These are phyloP conservation scores for Digitaria exilis DNA, from an alignment of 202 grass and related monocot species.

Conservation along the genomic window DNA sequence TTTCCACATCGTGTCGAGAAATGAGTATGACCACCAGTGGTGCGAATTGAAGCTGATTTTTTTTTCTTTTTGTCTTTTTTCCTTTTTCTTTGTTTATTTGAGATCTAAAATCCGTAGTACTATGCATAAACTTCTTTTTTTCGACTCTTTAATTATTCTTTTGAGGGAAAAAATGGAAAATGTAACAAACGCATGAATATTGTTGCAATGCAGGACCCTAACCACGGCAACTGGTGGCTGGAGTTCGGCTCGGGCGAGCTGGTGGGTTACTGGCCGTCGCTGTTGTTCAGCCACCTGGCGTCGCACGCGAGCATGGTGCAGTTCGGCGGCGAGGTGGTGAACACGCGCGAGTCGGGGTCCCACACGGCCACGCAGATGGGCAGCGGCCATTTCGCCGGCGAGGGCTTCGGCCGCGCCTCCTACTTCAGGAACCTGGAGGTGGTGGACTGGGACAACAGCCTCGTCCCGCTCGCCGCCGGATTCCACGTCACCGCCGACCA, in stretches of 20 bases:
- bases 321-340: constrained; percentile 88
- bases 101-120: neutral
- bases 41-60: neutral
- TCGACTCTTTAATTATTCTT: no score
- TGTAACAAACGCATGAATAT: no score
- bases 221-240: constrained; percentile 96
- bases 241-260: constrained; percentile 80
- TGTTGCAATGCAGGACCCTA: constrained; percentile 61
- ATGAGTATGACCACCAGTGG: neutral
- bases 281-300: constrained; percentile 82
- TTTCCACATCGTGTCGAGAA: constrained; percentile 17
- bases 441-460: constrained; percentile 85
- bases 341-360: constrained; percentile 52
- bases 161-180: no score
- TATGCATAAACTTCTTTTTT: no score
- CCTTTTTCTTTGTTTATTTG: neutral
- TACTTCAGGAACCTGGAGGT: constrained; percentile 92
- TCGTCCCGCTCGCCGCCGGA: constrained; percentile 61
- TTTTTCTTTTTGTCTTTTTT: neutral
- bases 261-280: constrained; percentile 82
- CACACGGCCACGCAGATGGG: constrained; percentile 92
- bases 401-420: constrained; percentile 66
- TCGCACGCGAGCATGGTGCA: constrained; percentile 87
- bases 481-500: constrained; percentile 83
- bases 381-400: constrained; percentile 69